These are phyloP conservation scores for Podaxis carcinomalis DNA, from an alignment of 768 basidiomycete species.

Conservation along the genomic window DNA sequence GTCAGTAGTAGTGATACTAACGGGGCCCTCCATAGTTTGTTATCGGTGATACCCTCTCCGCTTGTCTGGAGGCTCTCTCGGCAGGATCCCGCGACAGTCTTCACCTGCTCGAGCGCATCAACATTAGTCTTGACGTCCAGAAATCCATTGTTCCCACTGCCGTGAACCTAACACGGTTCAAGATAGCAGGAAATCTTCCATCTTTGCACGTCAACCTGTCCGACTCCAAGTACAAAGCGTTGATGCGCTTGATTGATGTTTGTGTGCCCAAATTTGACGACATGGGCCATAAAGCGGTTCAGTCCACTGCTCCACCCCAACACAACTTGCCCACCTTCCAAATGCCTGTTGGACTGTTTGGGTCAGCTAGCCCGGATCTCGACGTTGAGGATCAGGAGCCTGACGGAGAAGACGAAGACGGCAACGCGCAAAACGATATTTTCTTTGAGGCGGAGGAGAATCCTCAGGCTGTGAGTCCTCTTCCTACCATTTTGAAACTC, in stretches of 20 bases:
- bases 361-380: constrained; percentile 48
- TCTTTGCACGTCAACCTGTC: constrained; percentile 86
- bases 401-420: constrained; percentile 30
- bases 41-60: constrained; percentile 77
- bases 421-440: constrained; percentile 34
- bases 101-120: constrained; percentile 90
- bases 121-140: constrained; percentile 83
- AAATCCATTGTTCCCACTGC: constrained; percentile 89
- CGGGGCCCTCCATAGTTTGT: constrained; percentile 57
- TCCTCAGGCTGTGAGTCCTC: constrained; percentile 40
- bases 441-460: constrained; percentile 76
- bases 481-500: background rate
- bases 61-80: constrained; percentile 76
- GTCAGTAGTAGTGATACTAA: constrained; percentile 18
- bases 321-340: constrained; percentile 37
- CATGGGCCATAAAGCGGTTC: constrained; percentile 27
- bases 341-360: constrained; percentile 53
- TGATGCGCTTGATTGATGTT: constrained; percentile 91
- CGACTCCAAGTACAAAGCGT: constrained; percentile 83
- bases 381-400: constrained; percentile 52
- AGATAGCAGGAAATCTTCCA: constrained; percentile 85
- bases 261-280: constrained; percentile 80
- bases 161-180: constrained; percentile 81
- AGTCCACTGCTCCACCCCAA: constrained; percentile 14
- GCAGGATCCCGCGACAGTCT: constrained; percentile 53